phyloP scores from a whole-genome alignment of 352 stramenopile species.

The Globisporangium echinulatum region DNA sequence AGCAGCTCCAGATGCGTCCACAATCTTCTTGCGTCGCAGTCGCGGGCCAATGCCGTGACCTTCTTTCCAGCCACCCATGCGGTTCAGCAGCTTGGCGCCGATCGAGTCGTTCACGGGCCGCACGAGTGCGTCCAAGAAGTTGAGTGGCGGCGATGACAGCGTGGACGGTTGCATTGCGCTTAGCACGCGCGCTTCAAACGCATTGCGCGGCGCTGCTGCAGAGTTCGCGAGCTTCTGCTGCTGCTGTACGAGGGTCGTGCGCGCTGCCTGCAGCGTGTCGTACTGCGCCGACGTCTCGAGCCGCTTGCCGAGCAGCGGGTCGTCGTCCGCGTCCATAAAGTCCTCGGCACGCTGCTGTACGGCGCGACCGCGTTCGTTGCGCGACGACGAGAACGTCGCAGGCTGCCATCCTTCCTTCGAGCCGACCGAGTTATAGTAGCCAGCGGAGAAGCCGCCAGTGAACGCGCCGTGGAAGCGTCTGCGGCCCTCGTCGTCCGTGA shows the following conservation, averaged over 20 bases:
- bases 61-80: conserved; percentile 87
- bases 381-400: conserved; percentile 76
- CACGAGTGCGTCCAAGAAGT: conserved; percentile 70
- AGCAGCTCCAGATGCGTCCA: conserved; percentile 4
- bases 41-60: conserved; percentile 83
- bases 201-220: conserved; percentile 1
- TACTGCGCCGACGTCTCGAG: conserved; percentile 66
- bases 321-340: conserved; percentile 94
- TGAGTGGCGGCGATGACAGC: conserved; percentile 12
- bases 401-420: conserved; percentile 87
- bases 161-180: conserved; percentile 7
- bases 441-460: conserved; percentile 90
- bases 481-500: conserved; percentile 64
- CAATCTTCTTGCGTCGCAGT: conserved; percentile 42
- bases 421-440: conserved; percentile 93
- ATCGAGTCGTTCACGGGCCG: conserved; percentile 71
- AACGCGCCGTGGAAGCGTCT: conserved; percentile 92
- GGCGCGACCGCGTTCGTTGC: conserved; percentile 20
- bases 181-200: conserved; percentile 11
- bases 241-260: conserved; percentile 24
- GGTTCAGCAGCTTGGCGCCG: conserved; percentile 71
- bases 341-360: conserved; percentile 78
- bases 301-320: conserved; percentile 77
- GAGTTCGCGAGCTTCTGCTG: background rate
- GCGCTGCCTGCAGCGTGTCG: conserved; percentile 38